These are phyloP conservation scores for Microthlaspi erraticum DNA, from an alignment of 345 rosid species.

Conservation along the genomic window DNA sequence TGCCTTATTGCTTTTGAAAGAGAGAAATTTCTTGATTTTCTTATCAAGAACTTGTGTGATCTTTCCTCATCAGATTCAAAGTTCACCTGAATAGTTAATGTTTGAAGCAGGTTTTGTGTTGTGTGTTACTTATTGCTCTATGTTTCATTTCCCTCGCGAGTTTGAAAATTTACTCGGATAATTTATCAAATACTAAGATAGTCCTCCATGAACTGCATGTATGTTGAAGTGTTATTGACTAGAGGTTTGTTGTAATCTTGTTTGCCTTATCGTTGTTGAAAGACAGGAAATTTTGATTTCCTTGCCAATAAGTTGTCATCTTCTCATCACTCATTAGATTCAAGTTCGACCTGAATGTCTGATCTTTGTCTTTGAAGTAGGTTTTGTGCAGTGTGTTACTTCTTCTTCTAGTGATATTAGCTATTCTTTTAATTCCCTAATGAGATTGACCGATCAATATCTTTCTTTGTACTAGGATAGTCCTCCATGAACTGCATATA, in stretches of 20 bases:
- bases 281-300: background rate
- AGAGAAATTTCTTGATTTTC: background rate
- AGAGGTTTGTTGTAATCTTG: conserved; percentile 44
- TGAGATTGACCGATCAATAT: background rate
- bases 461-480: background rate
- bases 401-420: background rate
- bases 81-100: background rate
- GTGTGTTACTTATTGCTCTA: background rate
- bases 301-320: background rate
- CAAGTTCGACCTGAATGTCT: background rate
- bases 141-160: background rate
- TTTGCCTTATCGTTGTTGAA: background rate
- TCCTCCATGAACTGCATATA: background rate
- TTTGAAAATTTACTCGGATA: background rate
- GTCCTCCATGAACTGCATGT: background rate
- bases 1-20: background rate
- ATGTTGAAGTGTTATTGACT: conserved; percentile 14
- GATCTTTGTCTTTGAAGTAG: background rate
- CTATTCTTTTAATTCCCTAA: background rate
- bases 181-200: background rate
- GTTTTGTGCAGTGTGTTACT: background rate
- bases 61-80: conserved; percentile 1
- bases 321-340: background rate
- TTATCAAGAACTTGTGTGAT: background rate
- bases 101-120: background rate